A percentile compares a stretch with the other conserved stretches of the same genome.
These are phyloP conservation scores for Edaphochlamys debaryana DNA, from an alignment of 139 green algal species.

Conservation along the genomic window DNA sequence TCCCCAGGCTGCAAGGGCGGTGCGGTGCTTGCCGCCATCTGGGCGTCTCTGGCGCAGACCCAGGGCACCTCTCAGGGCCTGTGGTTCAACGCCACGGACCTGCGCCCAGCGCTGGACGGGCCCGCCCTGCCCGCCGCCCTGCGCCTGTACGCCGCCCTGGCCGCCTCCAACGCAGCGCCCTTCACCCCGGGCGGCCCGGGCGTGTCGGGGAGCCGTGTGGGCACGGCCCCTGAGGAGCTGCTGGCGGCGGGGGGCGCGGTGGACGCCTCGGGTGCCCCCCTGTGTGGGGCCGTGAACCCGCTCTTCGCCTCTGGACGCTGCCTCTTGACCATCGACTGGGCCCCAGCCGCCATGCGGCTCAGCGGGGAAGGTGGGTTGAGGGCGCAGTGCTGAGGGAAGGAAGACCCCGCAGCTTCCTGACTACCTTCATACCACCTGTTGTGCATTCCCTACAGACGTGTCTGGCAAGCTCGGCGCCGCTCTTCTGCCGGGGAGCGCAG, in stretches of 20 bases:
- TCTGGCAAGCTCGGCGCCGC: not conserved
- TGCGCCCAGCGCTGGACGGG: not conserved
- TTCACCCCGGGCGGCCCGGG: conserved; percentile 1
- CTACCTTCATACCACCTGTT: too few species aligned
- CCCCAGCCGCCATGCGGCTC: not conserved
- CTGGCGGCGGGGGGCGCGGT: not conserved
- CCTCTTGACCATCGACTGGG: conserved; percentile 17
- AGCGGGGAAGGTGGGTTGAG: too few species aligned
- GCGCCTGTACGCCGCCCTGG: not conserved
- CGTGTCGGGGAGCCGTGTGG: not conserved
- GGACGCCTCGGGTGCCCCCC: not conserved
- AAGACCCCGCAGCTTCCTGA: too few species aligned
- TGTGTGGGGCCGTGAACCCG: conserved; percentile 20
- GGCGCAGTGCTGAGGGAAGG: too few species aligned
- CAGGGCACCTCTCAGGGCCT: not conserved
- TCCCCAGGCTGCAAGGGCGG: not conserved
- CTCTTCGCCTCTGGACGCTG: conserved; percentile 16
- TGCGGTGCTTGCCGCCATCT: not conserved
- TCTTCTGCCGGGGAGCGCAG: not conserved
- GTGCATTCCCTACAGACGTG: not conserved
- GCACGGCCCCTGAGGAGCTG: not conserved
- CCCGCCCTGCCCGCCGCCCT: conserved; percentile 9
- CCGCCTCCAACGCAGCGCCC: not conserved
- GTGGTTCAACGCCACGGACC: not conserved
- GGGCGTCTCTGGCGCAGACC: not conserved